A percentile compares a stretch with the other conserved stretches of the same genome.
phyloP scores from a whole-genome alignment of 1,139 yeast genomes.

The Saccharomyces pastorianus region DNA sequence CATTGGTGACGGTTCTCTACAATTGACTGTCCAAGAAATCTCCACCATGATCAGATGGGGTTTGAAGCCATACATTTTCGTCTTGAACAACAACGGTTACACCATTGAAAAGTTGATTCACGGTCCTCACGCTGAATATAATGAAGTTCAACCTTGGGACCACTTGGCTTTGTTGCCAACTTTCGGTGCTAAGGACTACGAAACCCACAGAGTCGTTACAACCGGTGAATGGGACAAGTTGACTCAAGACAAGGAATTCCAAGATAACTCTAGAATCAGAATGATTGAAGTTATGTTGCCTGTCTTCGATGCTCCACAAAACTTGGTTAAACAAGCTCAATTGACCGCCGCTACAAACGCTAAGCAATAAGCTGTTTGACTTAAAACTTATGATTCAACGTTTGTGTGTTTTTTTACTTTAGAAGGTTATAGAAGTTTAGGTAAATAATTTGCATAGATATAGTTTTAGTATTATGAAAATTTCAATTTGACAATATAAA shows the following conservation, averaged over 20 bases:
- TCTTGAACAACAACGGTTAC: conserved; percentile 81
- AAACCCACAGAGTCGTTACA: conserved; percentile 47
- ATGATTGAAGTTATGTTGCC: conserved; percentile 73
- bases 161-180: conserved; percentile 59
- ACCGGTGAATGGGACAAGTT: conserved; percentile 60
- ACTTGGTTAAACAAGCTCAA: conserved; percentile 68
- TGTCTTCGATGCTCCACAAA: conserved; percentile 72
- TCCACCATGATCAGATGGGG: conserved; percentile 78
- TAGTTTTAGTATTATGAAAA: neutral
- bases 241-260: conserved; percentile 46
- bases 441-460: neutral
- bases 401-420: neutral
- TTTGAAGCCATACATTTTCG: conserved; percentile 71
- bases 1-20: conserved; percentile 88
- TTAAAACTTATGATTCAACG: neutral
- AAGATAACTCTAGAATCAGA: conserved; percentile 49
- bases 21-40: conserved; percentile 79
- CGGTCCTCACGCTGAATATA: conserved; percentile 67
- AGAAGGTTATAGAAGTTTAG: neutral
- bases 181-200: conserved; percentile 56
- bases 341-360: conserved; percentile 62
- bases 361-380: conserved; percentile 15
- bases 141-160: conserved; percentile 79
- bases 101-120: conserved; percentile 85
- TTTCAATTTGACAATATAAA: neutral